phyloP scores from a whole-genome alignment of 495 filamentous ascomycete species.

The Sphaerosporella brunnea region DNA sequence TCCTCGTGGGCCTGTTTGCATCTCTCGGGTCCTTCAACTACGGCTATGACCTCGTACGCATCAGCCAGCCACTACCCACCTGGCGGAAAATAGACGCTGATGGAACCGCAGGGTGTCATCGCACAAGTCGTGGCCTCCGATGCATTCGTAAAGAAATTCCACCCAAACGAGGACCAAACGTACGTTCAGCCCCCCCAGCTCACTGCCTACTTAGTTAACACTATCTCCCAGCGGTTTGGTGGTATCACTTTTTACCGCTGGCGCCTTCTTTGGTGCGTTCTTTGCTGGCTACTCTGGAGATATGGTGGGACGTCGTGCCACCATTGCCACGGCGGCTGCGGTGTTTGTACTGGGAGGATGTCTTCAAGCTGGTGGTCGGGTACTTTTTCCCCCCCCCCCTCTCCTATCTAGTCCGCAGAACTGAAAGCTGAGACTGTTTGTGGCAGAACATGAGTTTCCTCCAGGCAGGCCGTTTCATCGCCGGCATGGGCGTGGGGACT shows the following conservation, averaged over 20 bases:
- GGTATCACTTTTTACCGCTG: slow-evolving; percentile 51
- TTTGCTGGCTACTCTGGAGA: slow-evolving; percentile 35
- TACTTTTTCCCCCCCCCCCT: not conserved
- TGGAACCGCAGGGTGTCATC: slow-evolving; percentile 38
- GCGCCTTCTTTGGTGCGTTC: slow-evolving; percentile 39
- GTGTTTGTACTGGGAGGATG: slow-evolving; percentile 48
- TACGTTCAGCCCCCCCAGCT: slow-evolving; percentile 22
- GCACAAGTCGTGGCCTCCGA: slow-evolving; percentile 39
- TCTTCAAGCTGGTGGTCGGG: slow-evolving; percentile 25
- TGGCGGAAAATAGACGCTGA: too few species aligned
- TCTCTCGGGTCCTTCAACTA: slow-evolving; percentile 44
- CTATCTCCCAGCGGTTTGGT: slow-evolving; percentile 37
- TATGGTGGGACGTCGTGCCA: slow-evolving; percentile 31
- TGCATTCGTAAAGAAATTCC: slow-evolving; percentile 36
- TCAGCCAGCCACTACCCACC: too few species aligned
- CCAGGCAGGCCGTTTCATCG: slow-evolving; percentile 18
- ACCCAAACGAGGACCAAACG: slow-evolving; percentile 37
- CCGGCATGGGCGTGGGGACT: slow-evolving; percentile 27
- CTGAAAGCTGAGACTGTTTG: too few species aligned
- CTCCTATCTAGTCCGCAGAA: not conserved
- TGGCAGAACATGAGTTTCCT: slow-evolving; percentile 12
- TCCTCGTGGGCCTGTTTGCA: slow-evolving; percentile 45
- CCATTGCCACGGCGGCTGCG: slow-evolving; percentile 34
- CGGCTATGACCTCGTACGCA: slow-evolving; percentile 30
- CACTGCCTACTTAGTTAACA: slow-evolving; percentile 2